Conservation (phyloP, 1,139 yeast genomes). For the Magnusiomyces magnusii region DNA sequence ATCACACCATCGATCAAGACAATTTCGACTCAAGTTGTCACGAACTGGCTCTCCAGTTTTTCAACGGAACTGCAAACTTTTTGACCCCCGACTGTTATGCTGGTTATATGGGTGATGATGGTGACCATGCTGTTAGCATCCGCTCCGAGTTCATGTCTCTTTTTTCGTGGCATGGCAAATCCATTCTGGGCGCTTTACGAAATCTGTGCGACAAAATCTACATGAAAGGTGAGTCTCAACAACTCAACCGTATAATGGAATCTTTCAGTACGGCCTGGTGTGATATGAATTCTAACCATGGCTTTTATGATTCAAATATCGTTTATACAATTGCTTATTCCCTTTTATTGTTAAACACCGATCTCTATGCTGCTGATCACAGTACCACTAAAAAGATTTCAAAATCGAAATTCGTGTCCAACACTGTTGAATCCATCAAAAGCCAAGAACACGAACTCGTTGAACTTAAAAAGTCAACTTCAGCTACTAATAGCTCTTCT, state of each 20-base stretch:
- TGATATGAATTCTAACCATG: constrained; percentile 38
- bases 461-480: neutral
- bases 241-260: constrained; percentile 64
- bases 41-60: constrained; percentile 22
- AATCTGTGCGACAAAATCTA: constrained; percentile 56
- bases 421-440: constrained; percentile 25
- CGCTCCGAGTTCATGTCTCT: constrained; percentile 28
- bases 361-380: constrained; percentile 33
- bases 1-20: neutral
- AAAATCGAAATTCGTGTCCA: constrained; percentile 27
- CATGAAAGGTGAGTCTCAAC: constrained; percentile 76
- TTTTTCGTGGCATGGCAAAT: constrained; percentile 27
- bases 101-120: constrained; percentile 29
- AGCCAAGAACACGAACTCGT: neutral
- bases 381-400: constrained; percentile 33
- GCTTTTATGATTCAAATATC: constrained; percentile 51
- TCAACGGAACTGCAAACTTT: constrained; percentile 21
- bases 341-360: constrained; percentile 54
- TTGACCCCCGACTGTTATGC: constrained; percentile 28
- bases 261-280: constrained; percentile 63
- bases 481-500: neutral
- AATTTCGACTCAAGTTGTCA: neutral
- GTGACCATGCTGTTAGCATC: constrained; percentile 17
- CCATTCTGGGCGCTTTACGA: constrained; percentile 45
- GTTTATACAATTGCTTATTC: constrained; percentile 70